Conservation (phyloP, 768 basidiomycete species). For the Phaffia tasmanica region DNA sequence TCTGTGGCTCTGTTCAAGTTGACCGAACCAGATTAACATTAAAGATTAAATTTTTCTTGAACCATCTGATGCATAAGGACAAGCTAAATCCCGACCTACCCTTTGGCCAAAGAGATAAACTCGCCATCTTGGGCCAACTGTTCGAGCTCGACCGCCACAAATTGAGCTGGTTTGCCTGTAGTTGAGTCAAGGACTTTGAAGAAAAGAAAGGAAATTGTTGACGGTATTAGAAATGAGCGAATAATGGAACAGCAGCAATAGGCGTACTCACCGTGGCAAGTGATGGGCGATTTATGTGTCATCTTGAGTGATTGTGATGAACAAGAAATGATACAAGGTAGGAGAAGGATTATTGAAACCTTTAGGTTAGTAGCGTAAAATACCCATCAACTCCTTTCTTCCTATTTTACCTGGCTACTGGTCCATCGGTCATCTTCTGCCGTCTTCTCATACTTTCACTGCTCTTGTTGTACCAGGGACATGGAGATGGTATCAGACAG, state of each 20-base stretch:
- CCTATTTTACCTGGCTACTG: too few species aligned
- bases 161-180: constrained; percentile 65
- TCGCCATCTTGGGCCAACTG: constrained; percentile 36
- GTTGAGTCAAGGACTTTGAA: constrained; percentile 70
- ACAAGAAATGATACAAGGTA: too few species aligned
- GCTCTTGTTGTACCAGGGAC: too few species aligned
- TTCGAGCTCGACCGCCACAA: constrained; percentile 56
- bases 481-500: too few species aligned
- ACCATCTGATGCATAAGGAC: neutral
- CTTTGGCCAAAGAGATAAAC: constrained; percentile 50
- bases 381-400: too few species aligned
- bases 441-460: too few species aligned
- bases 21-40: neutral
- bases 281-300: constrained; percentile 56
- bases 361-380: too few species aligned
- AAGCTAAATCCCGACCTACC: constrained; percentile 42
- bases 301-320: too few species aligned
- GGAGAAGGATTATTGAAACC: too few species aligned
- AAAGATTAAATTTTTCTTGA: neutral
- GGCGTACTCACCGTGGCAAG: constrained; percentile 62
- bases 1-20: constrained; percentile 53
- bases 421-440: too few species aligned
- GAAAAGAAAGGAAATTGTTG: neutral
- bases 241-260: neutral
- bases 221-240: neutral